phyloP scores from a whole-genome alignment of 1,284 basidiomycete genomes.

The Porogramme epimiltina region DNA sequence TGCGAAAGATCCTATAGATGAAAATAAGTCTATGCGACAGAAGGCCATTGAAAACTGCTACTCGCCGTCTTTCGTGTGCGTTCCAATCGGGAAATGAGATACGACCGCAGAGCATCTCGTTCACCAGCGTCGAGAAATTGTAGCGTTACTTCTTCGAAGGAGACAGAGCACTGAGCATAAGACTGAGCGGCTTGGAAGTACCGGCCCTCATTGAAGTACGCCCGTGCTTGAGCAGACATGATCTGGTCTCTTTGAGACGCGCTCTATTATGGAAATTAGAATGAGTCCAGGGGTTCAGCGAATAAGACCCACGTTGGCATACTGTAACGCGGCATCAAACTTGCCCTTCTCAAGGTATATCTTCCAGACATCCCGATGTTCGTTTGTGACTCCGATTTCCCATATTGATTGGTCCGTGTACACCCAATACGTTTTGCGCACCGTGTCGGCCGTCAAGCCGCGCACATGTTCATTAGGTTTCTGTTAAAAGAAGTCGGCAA shows the following conservation, averaged over 20 bases:
- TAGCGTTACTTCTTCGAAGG: constrained; percentile 93
- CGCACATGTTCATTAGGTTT: constrained; percentile 72
- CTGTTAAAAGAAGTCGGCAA: constrained; percentile 39
- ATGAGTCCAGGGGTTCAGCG: accelerated
- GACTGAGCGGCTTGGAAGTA: constrained; percentile 92
- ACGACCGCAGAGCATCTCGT: constrained; percentile 91
- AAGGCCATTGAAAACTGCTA: constrained; percentile 1
- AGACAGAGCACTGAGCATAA: constrained; percentile 86
- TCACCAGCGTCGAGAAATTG: constrained; percentile 91
- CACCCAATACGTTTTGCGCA: constrained; percentile 92
- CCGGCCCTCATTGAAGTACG: constrained; percentile 80
- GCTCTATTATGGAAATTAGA: constrained; percentile 48
- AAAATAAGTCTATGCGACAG: neutral
- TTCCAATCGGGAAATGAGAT: constrained; percentile 88
- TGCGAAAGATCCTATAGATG: constrained; percentile 82
- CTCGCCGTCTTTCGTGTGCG: constrained; percentile 76
- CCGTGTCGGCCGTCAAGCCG: constrained; percentile 81
- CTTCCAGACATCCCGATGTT: constrained; percentile 94
- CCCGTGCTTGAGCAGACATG: constrained; percentile 82
- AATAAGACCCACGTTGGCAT: constrained; percentile 67
- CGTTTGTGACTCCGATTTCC: constrained; percentile 86
- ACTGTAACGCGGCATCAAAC: constrained; percentile 78
- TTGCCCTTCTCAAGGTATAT: constrained; percentile 83
- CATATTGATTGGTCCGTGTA: constrained; percentile 91
- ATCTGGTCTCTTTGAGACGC: constrained; percentile 85